phyloP scores from a whole-genome alignment of 1,284 basidiomycete genomes.

The Apiotrichum laibachii region DNA sequence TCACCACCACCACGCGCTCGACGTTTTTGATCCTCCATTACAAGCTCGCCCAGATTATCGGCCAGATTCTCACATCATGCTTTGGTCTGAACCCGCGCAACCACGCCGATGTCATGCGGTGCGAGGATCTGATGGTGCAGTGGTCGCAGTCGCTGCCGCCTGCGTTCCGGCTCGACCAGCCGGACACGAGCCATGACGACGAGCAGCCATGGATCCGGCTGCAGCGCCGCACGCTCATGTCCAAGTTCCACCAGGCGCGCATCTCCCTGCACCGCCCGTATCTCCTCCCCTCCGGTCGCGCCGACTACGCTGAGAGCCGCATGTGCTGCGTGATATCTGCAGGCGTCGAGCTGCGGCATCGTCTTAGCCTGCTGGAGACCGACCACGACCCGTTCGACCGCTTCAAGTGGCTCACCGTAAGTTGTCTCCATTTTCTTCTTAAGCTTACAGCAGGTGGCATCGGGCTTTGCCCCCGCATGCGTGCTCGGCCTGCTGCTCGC shows the following conservation, averaged over 20 bases:
- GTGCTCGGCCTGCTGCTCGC: conserved; percentile 33
- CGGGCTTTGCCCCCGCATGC: conserved; percentile 31
- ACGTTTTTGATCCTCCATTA: conserved; percentile 39
- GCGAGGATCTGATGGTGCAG: conserved; percentile 27
- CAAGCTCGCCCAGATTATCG: conserved; percentile 32
- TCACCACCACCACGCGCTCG: conserved; percentile 28
- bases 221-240: conserved; percentile 33
- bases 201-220: conserved; percentile 25
- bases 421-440: neutral
- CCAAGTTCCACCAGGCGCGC: conserved; percentile 34
- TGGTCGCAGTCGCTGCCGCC: conserved; percentile 30
- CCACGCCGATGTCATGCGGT: conserved; percentile 29
- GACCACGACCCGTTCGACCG: conserved; percentile 31
- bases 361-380: conserved; percentile 21
- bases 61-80: conserved; percentile 27
- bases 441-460: conserved; percentile 27
- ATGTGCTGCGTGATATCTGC: conserved; percentile 26
- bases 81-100: conserved; percentile 30
- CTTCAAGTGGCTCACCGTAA: conserved; percentile 40
- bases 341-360: conserved; percentile 29
- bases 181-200: conserved; percentile 26
- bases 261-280: conserved; percentile 38
- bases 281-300: conserved; percentile 20
- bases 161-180: conserved; percentile 29
- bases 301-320: conserved; percentile 18